Evolutionary conservation across 1,284 basidiomycete species (phyloP).

Genomic region (Cutaneotrichosporon dermatis): DNA sequence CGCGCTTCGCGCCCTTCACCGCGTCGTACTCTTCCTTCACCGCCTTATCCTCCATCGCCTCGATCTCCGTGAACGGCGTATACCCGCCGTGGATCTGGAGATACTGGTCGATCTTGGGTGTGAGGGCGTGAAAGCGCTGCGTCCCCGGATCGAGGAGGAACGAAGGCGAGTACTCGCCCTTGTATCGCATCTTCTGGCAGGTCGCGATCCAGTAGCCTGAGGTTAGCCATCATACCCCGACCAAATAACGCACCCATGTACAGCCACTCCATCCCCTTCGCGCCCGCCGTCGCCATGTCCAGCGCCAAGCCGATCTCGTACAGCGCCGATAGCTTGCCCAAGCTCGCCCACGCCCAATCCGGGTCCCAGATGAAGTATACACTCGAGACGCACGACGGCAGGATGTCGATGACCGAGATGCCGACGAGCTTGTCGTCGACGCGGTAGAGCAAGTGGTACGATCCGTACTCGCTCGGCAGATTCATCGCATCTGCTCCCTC

Average conservation of each 20-base stretch:
- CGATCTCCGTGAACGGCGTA: constrained; percentile 34
- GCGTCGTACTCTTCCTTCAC: constrained; percentile 2
- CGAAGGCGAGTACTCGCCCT: constrained; percentile 85
- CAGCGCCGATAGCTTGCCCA: constrained; percentile 87
- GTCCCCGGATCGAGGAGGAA: constrained; percentile 83
- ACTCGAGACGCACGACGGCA: constrained; percentile 83
- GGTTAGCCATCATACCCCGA: not conserved
- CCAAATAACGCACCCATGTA: constrained; percentile 68
- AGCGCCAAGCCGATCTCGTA: constrained; percentile 67
- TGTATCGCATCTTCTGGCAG: constrained; percentile 95
- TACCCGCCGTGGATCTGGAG: constrained; percentile 56
- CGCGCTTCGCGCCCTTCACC: not conserved
- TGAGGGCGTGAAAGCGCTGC: constrained; percentile 68
- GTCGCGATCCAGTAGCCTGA: constrained; percentile 86
- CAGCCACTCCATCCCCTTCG: constrained; percentile 59
- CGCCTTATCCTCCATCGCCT: not conserved
- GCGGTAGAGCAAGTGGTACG: constrained; percentile 79
- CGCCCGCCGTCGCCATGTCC: constrained; percentile 70
- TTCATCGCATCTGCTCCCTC: constrained; percentile 42
- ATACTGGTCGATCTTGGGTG: constrained; percentile 59
- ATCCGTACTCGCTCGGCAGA: constrained; percentile 70
- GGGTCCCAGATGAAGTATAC: constrained; percentile 95
- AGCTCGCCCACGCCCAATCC: constrained; percentile 58
- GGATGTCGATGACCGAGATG: constrained; percentile 83
- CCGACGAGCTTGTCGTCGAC: constrained; percentile 78